These are phyloP conservation scores for Chondrus crispus DNA, from an alignment of 23 red algal species.

Conservation along the genomic window DNA sequence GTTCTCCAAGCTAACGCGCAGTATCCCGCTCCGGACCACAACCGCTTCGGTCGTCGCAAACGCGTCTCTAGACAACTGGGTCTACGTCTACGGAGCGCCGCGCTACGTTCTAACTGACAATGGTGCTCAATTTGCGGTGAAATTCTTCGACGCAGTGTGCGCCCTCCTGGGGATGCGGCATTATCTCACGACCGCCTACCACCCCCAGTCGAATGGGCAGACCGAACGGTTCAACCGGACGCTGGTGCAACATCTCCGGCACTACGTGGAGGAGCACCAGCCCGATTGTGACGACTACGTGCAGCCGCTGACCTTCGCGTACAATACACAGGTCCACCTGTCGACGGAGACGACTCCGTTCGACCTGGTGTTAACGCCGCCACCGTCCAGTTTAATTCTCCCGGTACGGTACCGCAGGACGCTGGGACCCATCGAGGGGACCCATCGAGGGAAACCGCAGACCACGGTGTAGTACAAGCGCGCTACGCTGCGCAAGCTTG, in stretches of 20 bases:
- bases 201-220: neutral
- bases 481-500: neutral
- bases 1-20: conserved; percentile 12
- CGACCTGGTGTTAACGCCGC: neutral
- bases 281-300: neutral
- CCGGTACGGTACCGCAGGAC: neutral
- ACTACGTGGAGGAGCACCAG: conserved; percentile 28
- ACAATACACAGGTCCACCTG: conserved; percentile 26
- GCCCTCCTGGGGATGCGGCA: neutral
- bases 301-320: neutral
- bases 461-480: neutral
- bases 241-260: neutral
- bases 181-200: neutral
- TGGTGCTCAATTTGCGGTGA: neutral
- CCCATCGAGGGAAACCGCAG: too few relatives aligned
- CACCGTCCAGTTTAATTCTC: neutral
- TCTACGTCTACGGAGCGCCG: neutral
- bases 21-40: neutral
- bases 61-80: conserved; percentile 4
- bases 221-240: conserved; percentile 13
- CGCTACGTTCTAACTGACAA: neutral
- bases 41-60: neutral
- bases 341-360: neutral
- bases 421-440: neutral
- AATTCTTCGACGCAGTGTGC: neutral